A percentile compares a stretch with the other conserved stretches of the same genome.
phyloP scores from a whole-genome alignment of 2,329 filamentous ascomycete genomes.

The Talaromyces sp. region DNA sequence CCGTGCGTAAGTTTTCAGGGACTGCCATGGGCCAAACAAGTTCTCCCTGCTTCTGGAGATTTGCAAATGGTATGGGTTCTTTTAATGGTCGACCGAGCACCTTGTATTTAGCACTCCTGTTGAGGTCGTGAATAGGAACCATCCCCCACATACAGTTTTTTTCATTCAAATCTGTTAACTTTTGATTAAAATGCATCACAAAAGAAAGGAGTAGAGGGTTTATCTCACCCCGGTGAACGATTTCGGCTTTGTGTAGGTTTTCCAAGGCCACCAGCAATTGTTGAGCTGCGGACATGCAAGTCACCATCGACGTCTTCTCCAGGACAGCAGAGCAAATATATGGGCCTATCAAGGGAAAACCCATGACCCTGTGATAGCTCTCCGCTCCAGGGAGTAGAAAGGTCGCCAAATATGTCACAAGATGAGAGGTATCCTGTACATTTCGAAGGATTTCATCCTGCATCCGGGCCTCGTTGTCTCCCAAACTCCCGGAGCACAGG shows the following conservation, averaged over 20 bases:
- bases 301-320: slow-evolving; percentile 14
- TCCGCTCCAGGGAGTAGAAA: slow-evolving; percentile 15
- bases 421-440: slow-evolving; percentile 12
- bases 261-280: slow-evolving; percentile 22
- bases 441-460: slow-evolving; percentile 4
- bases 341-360: slow-evolving; percentile 20
- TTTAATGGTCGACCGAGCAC: slow-evolving; percentile 20
- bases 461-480: slow-evolving; percentile 15
- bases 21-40: slow-evolving; percentile 17
- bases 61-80: slow-evolving; percentile 17
- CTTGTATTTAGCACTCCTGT: slow-evolving; percentile 19
- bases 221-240: slow-evolving; percentile 21
- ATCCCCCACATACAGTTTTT: slow-evolving; percentile 26
- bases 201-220: neutral
- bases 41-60: slow-evolving; percentile 21
- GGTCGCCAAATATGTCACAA: slow-evolving; percentile 16
- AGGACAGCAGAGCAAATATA: slow-evolving; percentile 11
- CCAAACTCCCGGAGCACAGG: slow-evolving; percentile 14
- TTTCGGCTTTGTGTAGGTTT: slow-evolving; percentile 21
- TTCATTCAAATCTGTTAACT: slow-evolving; percentile 19
- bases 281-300: slow-evolving; percentile 22
- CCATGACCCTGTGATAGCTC: slow-evolving; percentile 16
- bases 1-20: slow-evolving; percentile 18
- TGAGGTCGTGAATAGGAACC: slow-evolving; percentile 17
- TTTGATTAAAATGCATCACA: slow-evolving; percentile 7